These are phyloP conservation scores for Blastobotrys apis DNA, from an alignment of 1,139 yeast species.

Conservation along the genomic window DNA sequence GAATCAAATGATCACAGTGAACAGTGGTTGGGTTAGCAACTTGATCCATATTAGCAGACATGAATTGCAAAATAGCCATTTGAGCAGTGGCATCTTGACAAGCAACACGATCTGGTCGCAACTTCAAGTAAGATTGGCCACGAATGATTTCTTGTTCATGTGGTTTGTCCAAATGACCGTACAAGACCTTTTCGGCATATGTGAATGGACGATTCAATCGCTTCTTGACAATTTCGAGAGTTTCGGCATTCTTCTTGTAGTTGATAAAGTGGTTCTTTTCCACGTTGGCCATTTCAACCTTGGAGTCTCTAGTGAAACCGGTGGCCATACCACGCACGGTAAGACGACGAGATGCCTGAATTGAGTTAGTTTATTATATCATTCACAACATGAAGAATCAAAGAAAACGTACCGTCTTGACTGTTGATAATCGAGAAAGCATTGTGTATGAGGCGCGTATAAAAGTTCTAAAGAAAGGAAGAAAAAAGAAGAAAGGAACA, in stretches of 20 bases:
- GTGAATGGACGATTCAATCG: slow-evolving; percentile 93
- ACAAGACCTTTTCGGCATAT: slow-evolving; percentile 92
- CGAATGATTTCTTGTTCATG: slow-evolving; percentile 92
- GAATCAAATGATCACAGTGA: slow-evolving; percentile 98
- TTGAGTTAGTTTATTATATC: not conserved
- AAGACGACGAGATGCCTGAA: slow-evolving; percentile 8
- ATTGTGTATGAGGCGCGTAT: slow-evolving; percentile 3
- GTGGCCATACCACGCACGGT: slow-evolving; percentile 35
- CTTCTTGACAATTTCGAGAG: slow-evolving; percentile 77
- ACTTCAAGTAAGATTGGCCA: slow-evolving; percentile 93
- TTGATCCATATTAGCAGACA: slow-evolving; percentile 93
- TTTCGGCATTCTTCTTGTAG: slow-evolving; percentile 52
- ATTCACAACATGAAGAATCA: not conserved
- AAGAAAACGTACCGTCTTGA: slow-evolving; percentile 17
- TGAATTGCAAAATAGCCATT: slow-evolving; percentile 97
- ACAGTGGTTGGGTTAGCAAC: slow-evolving; percentile 97
- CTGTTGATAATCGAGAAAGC: slow-evolving; percentile 21
- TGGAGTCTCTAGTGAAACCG: slow-evolving; percentile 79
- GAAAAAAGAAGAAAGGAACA: slow-evolving; percentile 1
- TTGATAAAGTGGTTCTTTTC: slow-evolving; percentile 71
- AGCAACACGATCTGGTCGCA: slow-evolving; percentile 99
- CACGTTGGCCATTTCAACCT: slow-evolving; percentile 87
- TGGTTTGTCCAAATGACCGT: slow-evolving; percentile 95
- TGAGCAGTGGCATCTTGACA: slow-evolving; percentile 99
- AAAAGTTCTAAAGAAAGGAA: slow-evolving; percentile 1